Evolutionary conservation across 306 rosid genomes (phyloP), one percentile per base, ranked within the genome.

Genomic region (Comarum palustre): DNA sequence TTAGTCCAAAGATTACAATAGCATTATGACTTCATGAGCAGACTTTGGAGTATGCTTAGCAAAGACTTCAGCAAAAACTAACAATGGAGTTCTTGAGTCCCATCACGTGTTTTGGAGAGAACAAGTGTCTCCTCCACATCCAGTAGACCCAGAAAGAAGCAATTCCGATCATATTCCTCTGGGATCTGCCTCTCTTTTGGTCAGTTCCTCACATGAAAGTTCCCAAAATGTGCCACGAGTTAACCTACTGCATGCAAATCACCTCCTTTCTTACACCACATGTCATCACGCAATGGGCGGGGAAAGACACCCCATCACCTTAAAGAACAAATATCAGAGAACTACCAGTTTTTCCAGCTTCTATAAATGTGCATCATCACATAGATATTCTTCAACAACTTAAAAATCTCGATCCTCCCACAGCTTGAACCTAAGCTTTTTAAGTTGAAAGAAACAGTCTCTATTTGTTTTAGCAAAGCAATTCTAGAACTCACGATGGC

Each of bases 151-250:
- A 3, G 4, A 3, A 20, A 0, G 25, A 52, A n/a, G 15, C 42
- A 41, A 20, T 41, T 17, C 57, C 22, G 15, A 43, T 16, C 32
- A 34, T 29, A n/a, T 12, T 36, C 68, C 22, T 51, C 4, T 1
- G 8, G 41, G 29, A 38, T 54, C 0, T 41, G 36, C 11, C 11
- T 41, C 74, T 59, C 11, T 45, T 42, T 5, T 11, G 31, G 61
- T 59, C 73, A 17, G 46, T 46, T 27, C 3, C 43, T 5, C 70
- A 65, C 75, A 14, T 17, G 72, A 41, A 68, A 50, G 0, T 20
- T 10, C 68, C 38, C 69, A 15, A 41, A 68, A 17, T 12, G 27
- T 20, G 79, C 83, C 83, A 79, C 79, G 83, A 50, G 31, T 9
- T 47, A 41, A 34, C 73, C 71, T 68, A 69, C 14, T 14, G 16